Conservation (phyloP, 1,284 basidiomycete species). For the Cryptococcus wingfieldii region DNA sequence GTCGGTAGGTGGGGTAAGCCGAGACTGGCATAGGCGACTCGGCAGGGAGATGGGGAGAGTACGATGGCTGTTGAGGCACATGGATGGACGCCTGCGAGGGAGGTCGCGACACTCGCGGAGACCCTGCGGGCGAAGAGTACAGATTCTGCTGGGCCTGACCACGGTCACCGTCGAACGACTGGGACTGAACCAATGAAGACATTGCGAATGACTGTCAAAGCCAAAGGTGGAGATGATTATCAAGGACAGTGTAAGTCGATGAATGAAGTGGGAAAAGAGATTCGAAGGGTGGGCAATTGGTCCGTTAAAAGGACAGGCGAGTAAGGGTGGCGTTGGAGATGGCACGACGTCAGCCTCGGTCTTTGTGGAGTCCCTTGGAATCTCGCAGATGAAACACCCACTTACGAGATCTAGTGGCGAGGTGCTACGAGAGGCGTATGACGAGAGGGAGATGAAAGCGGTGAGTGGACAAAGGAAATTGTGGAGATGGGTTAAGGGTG, state of each 20-base stretch:
- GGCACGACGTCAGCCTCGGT: conserved; percentile 13
- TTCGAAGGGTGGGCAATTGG: conserved; percentile 7
- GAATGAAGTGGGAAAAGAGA: conserved; percentile 19
- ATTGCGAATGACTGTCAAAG: conserved; percentile 9
- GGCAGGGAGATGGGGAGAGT: conserved; percentile 21
- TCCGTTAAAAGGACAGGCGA: conserved; percentile 24
- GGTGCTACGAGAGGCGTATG: neutral
- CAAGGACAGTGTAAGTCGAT: conserved; percentile 10
- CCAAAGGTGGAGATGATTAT: neutral
- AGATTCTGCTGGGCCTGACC: conserved; percentile 25
- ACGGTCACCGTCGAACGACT: conserved; percentile 22
- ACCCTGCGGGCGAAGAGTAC: conserved; percentile 23
- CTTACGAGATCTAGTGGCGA: conserved; percentile 9
- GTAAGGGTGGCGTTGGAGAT: neutral
- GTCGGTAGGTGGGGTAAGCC: conserved; percentile 15
- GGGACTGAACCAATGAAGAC: conserved; percentile 20
- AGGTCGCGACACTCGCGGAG: conserved; percentile 27
- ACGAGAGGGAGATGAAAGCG: conserved; percentile 7
- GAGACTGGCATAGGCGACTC: conserved; percentile 14
- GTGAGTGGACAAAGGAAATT: conserved; percentile 22
- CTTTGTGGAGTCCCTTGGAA: conserved; percentile 10
- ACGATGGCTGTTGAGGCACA: conserved; percentile 16
- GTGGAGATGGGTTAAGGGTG: neutral
- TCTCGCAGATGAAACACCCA: neutral
- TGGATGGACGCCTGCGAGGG: conserved; percentile 32